phyloP scores from a whole-genome alignment of 495 filamentous ascomycete genomes.

The Barbatosphaeria neglecta region DNA sequence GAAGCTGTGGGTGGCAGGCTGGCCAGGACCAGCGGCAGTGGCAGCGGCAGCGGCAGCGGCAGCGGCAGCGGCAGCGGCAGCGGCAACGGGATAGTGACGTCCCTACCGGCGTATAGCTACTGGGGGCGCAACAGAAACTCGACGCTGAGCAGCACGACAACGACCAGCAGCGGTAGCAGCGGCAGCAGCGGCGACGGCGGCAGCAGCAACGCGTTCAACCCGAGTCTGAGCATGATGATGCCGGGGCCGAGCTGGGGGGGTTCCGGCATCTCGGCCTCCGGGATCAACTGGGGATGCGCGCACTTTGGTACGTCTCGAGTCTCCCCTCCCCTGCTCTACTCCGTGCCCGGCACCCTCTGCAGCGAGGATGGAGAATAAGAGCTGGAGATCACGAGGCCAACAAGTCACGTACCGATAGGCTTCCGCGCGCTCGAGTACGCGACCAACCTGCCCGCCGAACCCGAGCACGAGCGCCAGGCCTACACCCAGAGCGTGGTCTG shows the following conservation, averaged over 20 bases:
- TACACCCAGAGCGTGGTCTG: neutral
- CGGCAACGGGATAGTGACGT: no score
- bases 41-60: neutral
- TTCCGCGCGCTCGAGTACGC: neutral
- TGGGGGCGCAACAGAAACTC: no score
- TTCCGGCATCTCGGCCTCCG: neutral
- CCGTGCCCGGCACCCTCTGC: neutral
- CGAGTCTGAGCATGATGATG: neutral
- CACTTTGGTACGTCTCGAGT: no score
- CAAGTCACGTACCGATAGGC: neutral
- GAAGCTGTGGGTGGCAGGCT: no score
- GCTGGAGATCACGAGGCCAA: no score
- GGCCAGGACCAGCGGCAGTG: neutral
- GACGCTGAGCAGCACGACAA: no score
- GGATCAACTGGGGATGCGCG: neutral
- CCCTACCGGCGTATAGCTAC: no score
- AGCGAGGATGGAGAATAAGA: neutral
- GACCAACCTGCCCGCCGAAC: neutral
- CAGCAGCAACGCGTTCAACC: neutral
- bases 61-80: no score
- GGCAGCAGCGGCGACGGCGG: neutral
- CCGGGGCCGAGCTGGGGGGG: neutral
- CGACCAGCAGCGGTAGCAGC: neutral
- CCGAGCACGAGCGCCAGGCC: neutral
- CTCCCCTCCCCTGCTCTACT: neutral